Conservation (phyloP, 2,329 filamentous ascomycete species). For the Fusarium sublunatum region DNA sequence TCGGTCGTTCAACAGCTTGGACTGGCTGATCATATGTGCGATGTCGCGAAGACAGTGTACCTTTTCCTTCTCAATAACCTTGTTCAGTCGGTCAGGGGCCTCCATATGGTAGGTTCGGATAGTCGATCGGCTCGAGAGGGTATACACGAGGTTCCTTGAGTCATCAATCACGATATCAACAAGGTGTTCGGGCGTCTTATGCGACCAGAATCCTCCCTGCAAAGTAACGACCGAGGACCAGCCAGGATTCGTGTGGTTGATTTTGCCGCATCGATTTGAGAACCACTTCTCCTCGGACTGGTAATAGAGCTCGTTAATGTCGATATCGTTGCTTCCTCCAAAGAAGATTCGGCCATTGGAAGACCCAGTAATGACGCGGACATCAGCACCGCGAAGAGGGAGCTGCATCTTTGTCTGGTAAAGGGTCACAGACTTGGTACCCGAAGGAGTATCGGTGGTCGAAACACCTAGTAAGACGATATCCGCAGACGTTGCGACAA, state of each 20-base stretch:
- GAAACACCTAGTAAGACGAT: slow-evolving; percentile 89
- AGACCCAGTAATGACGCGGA: slow-evolving; percentile 83
- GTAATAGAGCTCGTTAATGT: slow-evolving; percentile 94
- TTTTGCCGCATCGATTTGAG: slow-evolving; percentile 84
- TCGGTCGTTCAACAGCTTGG: slow-evolving; percentile 74
- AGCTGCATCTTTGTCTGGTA: slow-evolving; percentile 91
- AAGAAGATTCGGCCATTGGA: slow-evolving; percentile 94
- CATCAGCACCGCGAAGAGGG: slow-evolving; percentile 78
- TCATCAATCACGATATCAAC: slow-evolving; percentile 89
- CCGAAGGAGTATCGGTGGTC: slow-evolving; percentile 73
- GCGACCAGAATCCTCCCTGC: slow-evolving; percentile 62
- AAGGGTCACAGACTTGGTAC: slow-evolving; percentile 77
- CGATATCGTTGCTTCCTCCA: slow-evolving; percentile 80
- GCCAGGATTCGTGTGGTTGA: slow-evolving; percentile 84
- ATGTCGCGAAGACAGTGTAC: slow-evolving; percentile 75
- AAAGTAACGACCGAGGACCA: slow-evolving; percentile 72
- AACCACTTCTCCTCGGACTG: slow-evolving; percentile 99
- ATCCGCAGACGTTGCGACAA: slow-evolving; percentile 86
- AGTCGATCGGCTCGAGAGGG: slow-evolving; percentile 86
- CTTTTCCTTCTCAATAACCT: slow-evolving; percentile 74
- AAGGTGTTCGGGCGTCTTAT: slow-evolving; percentile 71
- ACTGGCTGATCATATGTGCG: slow-evolving; percentile 83
- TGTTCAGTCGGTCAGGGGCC: slow-evolving; percentile 67
- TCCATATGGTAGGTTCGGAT: slow-evolving; percentile 94
- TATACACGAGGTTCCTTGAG: slow-evolving; percentile 87